Percentiles rank a stretch among this genome's conserved stretches.
These are phyloP conservation scores for Trichoderma simmonsii DNA, from an alignment of 2,329 filamentous ascomycete species.

Conservation along the genomic window DNA sequence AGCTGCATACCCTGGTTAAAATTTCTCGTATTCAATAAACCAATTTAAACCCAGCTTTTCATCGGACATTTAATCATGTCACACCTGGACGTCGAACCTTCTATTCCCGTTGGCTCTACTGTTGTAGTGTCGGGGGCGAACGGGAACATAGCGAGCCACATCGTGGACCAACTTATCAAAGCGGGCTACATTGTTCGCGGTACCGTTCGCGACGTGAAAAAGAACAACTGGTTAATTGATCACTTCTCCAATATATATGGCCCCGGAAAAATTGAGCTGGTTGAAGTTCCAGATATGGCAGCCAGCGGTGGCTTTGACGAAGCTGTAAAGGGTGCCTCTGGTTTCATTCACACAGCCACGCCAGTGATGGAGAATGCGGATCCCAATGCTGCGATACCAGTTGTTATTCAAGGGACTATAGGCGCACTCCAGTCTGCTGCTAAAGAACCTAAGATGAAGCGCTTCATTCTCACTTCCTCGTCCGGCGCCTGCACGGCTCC, in stretches of 20 bases:
- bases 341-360: conserved; percentile 40
- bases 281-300: conserved; percentile 33
- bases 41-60: not conserved
- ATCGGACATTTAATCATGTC: not conserved
- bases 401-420: conserved; percentile 28
- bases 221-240: conserved; percentile 26
- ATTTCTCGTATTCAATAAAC: not conserved
- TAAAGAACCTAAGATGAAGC: conserved; percentile 34
- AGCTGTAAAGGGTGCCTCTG: conserved; percentile 28
- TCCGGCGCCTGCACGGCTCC: conserved; percentile 25
- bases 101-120: conserved; percentile 2
- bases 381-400: conserved; percentile 39
- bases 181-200: conserved; percentile 34
- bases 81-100: not conserved
- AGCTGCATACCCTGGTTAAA: not conserved
- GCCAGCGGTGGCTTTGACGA: conserved; percentile 27
- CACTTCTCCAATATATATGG: conserved; percentile 21
- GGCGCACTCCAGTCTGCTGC: conserved; percentile 36
- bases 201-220: conserved; percentile 29
- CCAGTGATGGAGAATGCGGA: conserved; percentile 34
- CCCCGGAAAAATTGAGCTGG: conserved; percentile 31
- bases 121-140: conserved; percentile 34
- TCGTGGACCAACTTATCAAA: conserved; percentile 31
- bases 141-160: conserved; percentile 34
- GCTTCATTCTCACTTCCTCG: conserved; percentile 41